phyloP scores from a whole-genome alignment of 2,329 filamentous ascomycete species.

The Penicillium thymicola region DNA sequence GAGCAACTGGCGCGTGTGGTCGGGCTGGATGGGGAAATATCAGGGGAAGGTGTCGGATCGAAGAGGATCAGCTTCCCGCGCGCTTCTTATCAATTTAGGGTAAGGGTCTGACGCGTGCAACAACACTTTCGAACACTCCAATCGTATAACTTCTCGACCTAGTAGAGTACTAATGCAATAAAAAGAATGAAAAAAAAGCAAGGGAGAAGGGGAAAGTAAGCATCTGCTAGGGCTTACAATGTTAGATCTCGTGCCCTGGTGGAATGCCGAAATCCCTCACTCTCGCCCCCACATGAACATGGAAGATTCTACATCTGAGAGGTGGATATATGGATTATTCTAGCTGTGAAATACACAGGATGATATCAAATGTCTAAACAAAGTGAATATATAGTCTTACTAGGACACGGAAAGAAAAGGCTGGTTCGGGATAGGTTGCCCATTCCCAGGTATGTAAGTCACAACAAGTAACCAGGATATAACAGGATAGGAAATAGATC shows the following conservation, averaged over 20 bases:
- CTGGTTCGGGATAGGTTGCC: not conserved
- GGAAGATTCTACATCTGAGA: conserved; percentile 9
- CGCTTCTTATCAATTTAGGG: conserved; percentile 28
- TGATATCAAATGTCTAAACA: not conserved
- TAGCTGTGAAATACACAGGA: conserved; percentile 8
- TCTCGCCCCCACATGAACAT: conserved; percentile 7
- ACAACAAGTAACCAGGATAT: conserved; percentile 9
- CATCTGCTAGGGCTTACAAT: conserved; percentile 1
- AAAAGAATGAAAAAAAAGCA: conserved; percentile 10
- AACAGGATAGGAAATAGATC: conserved; percentile 15
- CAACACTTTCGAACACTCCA: conserved; percentile 13
- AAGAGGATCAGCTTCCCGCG: conserved; percentile 26
- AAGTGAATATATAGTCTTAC: conserved; percentile 2
- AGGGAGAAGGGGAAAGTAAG: conserved; percentile 11
- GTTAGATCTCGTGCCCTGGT: conserved; percentile 5
- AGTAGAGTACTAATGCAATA: not conserved
- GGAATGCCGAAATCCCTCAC: conserved; percentile 20
- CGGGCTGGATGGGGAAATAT: conserved; percentile 15
- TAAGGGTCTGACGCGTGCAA: conserved; percentile 28
- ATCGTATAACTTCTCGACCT: conserved; percentile 1
- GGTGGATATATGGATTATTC: not conserved
- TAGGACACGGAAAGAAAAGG: conserved; percentile 7
- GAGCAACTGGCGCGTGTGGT: conserved; percentile 15
- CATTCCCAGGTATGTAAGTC: conserved; percentile 4
- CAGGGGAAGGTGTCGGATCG: conserved; percentile 22